Evolutionary conservation across 2,329 filamentous ascomycete genomes (phyloP), one percentile per base, ranked within the genome.

Genomic region (Microcyclospora tardicrescens): DNA sequence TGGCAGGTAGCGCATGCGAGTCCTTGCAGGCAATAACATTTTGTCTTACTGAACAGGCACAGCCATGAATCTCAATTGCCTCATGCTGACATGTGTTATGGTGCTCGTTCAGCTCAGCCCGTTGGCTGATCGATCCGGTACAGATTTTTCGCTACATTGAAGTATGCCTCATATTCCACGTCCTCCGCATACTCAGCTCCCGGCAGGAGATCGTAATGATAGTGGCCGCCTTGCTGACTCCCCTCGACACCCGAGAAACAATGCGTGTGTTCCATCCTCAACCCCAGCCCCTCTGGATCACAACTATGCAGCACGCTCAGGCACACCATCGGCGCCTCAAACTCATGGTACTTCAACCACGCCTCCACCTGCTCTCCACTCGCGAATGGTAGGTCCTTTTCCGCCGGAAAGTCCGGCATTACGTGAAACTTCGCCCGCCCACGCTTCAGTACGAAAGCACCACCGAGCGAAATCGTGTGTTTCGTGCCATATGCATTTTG

Each of bases 201-300:
- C 14, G 36, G 38, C 14, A 47, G 16, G 5, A 45, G 30, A 45
- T 55, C 52, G n/a, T 50, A 45, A 38, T 56, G 54, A 34, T 56
- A 55, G 44, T 56, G 54, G 6, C 54, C 54, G 2, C 54, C 54
- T 11, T 42, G 42, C 19, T 50, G 43, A 28, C 38, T 44, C 2
- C 53, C 53, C 24, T 49, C 46, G 4, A 37, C 41, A 24, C 19
- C 19, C 3, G 50, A 45, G 19, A 56, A 56, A 34, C 50, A 53
- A 42, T 56, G 52, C 33, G 54, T 56, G 40, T 56, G 54, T 43
- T 56, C 54, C 51, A 56, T 55, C 12, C 53, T 41, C 40, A 56
- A 31, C 2, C 51, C 53, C 29, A 55, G 33, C 34, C 39, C 41
- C 39, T 53, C 48, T 10, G 52, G 46, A 45, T 55, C 53, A 10